Evolutionary conservation across 768 basidiomycete genomes (phyloP), one percentile per base, ranked within the genome.

Genomic region (Mycena filopes): DNA sequence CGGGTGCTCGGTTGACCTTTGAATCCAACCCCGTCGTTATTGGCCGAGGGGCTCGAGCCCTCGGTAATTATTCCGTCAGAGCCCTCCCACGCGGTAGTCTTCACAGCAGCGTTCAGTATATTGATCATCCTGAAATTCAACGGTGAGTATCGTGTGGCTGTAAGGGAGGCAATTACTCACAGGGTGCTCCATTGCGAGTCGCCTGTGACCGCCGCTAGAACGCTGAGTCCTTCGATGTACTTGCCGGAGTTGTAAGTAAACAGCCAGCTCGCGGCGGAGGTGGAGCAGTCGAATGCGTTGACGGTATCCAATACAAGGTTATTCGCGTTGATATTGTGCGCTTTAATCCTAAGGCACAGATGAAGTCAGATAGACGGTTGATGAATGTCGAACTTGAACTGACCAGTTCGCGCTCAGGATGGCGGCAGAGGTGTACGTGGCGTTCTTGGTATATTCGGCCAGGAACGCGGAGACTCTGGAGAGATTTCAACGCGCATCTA

Each of bases 211-310:
- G 76, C 77, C 0, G 75, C 73, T 31, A 87, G 72, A 8, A 87
- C 78, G 49, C 79, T 81, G 55, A 86, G 72, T 3, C 85, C 86
- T 68, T 87, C 86, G 25, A 87, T 78, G 53, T 78, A 83, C 61
- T 87, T 87, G 29, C 86, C 85, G 29, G 76, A 81, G 62, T 87
- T 87, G 65, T 87, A 86, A 0, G 86, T 86, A 72, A 86, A 87
- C 7, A 85, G 49, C 81, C 83, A 85, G 4, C 63, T 77, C 4
- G 80, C 69, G 2, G 84, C 79, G 0, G 84, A 83, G 33, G 82
- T 74, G 2, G 80, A 76, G 72, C 85, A 87, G 59, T 86, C 80
- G 28, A 78, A 73, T 12, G 75, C 85, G 60, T 81, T 74, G 51
- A 86, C 79, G 16, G 81, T 80, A 71, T 87, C 86, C 11, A 87